Conservation (phyloP, 257 asterid species). For the Scutellaria galericulata region DNA sequence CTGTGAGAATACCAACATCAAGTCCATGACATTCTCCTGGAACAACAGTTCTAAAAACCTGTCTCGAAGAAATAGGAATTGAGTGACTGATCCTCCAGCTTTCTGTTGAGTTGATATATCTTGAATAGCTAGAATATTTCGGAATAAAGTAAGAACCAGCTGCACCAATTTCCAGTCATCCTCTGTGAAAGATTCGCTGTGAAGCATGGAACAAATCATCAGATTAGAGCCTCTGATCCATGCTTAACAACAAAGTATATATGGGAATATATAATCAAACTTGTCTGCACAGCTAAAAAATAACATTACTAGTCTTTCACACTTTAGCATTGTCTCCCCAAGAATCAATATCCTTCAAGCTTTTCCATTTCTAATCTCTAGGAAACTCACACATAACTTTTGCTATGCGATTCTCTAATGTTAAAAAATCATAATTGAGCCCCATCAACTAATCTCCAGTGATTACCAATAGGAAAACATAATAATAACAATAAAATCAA, state of each 20-base stretch:
- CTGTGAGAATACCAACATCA: conserved; percentile 76
- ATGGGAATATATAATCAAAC: background rate
- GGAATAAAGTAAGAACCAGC: conserved; percentile 84
- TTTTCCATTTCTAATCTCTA: background rate
- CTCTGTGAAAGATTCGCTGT: conserved; percentile 86
- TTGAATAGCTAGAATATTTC: conserved; percentile 87
- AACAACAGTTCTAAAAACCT: conserved; percentile 74
- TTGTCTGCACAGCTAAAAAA: conserved; percentile 3
- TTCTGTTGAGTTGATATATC: conserved; percentile 81
- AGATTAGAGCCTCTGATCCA: conserved; percentile 24
- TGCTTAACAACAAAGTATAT: conserved; percentile 16
- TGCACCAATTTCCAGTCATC: conserved; percentile 99
- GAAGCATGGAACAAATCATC: conserved; percentile 36
- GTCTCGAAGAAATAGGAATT: conserved; percentile 71
- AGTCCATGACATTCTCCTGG: conserved; percentile 91
- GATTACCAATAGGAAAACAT: background rate
- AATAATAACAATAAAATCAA: background rate
- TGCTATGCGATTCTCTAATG: background rate
- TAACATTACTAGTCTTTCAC: background rate
- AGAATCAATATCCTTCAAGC: background rate
- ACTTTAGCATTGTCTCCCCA: conserved; percentile 1
- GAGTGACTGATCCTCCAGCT: conserved; percentile 77
- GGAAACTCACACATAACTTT: background rate
- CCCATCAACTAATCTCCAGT: conserved; percentile 3
- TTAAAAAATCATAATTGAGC: conserved; percentile 3